Base-by-base conservation (phyloP, 345 rosid genomes). In the Gossypium turneri region DNA sequence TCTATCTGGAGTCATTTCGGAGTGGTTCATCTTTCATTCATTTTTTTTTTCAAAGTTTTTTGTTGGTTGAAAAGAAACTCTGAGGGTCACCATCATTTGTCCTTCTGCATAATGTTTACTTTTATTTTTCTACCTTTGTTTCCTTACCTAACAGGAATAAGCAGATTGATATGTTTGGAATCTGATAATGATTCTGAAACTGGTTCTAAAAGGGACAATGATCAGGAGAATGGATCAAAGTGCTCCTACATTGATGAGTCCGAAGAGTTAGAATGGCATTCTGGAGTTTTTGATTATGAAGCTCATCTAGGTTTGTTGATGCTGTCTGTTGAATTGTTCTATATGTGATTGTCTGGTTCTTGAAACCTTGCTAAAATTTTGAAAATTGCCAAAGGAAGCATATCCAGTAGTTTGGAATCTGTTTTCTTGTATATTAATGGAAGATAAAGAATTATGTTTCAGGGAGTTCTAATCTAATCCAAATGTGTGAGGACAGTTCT, bases 141-240 rank as follows among this genome's bases (percentile, higher is more conserved):
- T 81, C 41, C 63, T 48, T 12, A 20, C 55, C 12, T 69, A 10
- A 79, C 74, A 90, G 97, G 85, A 44, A 83, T 69, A 53, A 82
- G 75, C 80, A 65, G 89, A 59, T 67, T 86, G 68, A 80, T 91
- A 69, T 83, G 88, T 78, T 81, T 94, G 81, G 97, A 90, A 77
- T 88, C 92, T 67, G 96, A 92, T 43, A 75, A 80, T 56, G 96
- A 87, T 63, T 79, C 85, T 13, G 86, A 82, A 67, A 76, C 77
- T 25, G 78, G 75, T 72, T 78, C 72, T 67, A 67, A 12, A 73
- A 79, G 72, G 75, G 81, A 80, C 75, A 77, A 75, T 34, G 73
- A 65, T 75, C 57, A 79, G 78, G 82, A 75, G 71, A 77, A 83
- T 72, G 83, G 73, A 62, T 27, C 77, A 2, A 25, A 52, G 55